Base-by-base conservation (phyloP, 1,139 yeast species). In the Kodamaea alishanica region DNA sequence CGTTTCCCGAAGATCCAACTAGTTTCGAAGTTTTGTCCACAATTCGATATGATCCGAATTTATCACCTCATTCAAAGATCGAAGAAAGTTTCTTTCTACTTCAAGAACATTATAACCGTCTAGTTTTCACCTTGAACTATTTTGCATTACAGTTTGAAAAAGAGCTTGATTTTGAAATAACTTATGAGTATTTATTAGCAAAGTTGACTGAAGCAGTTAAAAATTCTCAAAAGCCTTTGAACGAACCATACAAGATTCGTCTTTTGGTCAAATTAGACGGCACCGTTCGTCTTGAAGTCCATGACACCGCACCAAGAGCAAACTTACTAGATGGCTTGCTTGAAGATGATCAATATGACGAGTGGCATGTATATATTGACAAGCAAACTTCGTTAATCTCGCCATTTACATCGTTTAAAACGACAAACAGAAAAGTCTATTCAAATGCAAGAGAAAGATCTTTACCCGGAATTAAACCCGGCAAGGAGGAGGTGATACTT, bases 381-480 rank as follows among this genome's bases (percentile, higher is more conserved):
- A 52, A 68, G 0, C 61, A 71, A 29, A 65, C 78, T 3, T 71
- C 78, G 0, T 53, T 74, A 38, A 73, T 79, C 0, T 79, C 94
- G 0, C 87, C 90, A 2, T 87, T 84, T 58, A 88, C 96, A 0
- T 83, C 95, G 2, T 85, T 90, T 65, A 92, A 92, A 56, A 92
- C 97, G 0, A 87, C 97, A 0, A 64, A 70, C 26, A 69, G 98
- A 45, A 67, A 67, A 2, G 78, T 71, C 36, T 90, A 90, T 57
- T 72, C 67, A 32, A 67, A 57, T 2, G 84, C 96, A 0, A 66
- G 97, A 41, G 58, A 58, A 2, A 63, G 84, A 38, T 44, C 60
- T n/a, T 49, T 65, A 15, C 70, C 75, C 2, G 69, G 70, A 5
- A 40, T 45, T 9, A 52, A 54, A 3, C 65, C 72, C 0, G 63